Conservation (phyloP, 345 rosid genomes). For the Anastatica hierochuntica region DNA sequence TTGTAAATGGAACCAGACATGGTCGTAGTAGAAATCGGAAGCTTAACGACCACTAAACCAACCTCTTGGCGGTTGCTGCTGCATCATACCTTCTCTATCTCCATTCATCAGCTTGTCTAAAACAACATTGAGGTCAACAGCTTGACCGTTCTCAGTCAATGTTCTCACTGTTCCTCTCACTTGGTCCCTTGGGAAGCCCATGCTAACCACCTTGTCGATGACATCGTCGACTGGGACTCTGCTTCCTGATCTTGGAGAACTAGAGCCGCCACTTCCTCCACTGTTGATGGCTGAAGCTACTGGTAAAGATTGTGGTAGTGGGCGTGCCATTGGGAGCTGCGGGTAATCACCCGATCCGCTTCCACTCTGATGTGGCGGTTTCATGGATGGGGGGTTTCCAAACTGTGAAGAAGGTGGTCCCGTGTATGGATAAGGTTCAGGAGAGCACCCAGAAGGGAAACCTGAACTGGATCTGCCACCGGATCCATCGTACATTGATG, state of each 20-base stretch:
- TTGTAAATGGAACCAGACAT: background rate
- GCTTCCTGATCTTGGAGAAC: conserved; percentile 58
- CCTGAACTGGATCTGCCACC: conserved; percentile 51
- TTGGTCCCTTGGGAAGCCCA: conserved; percentile 91
- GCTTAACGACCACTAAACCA: conserved; percentile 64
- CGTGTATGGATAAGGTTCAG: conserved; percentile 43
- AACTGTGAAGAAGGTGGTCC: conserved; percentile 53
- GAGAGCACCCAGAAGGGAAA: conserved; percentile 50
- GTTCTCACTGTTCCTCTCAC: conserved; percentile 71
- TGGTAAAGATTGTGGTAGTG: conserved; percentile 64
- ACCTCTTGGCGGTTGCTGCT: conserved; percentile 63
- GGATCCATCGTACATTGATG: conserved; percentile 48
- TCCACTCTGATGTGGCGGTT: conserved; percentile 35
- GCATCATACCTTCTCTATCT: conserved; percentile 25
- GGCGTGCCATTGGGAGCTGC: conserved; percentile 75
- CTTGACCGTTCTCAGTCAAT: conserved; percentile 77
- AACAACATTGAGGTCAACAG: conserved; percentile 80
- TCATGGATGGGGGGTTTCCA: conserved; percentile 43
- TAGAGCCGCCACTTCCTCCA: conserved; percentile 39
- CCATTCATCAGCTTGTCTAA: conserved; percentile 91
- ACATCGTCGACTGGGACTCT: conserved; percentile 77
- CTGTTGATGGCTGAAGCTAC: conserved; percentile 45
- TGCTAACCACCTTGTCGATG: conserved; percentile 61
- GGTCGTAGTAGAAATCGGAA: background rate
- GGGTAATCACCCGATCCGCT: conserved; percentile 50